Evolutionary conservation across 169 alveolate species (phyloP), one percentile per base, ranked within the genome.

Genomic region (Cyclospora cayetanensis): DNA sequence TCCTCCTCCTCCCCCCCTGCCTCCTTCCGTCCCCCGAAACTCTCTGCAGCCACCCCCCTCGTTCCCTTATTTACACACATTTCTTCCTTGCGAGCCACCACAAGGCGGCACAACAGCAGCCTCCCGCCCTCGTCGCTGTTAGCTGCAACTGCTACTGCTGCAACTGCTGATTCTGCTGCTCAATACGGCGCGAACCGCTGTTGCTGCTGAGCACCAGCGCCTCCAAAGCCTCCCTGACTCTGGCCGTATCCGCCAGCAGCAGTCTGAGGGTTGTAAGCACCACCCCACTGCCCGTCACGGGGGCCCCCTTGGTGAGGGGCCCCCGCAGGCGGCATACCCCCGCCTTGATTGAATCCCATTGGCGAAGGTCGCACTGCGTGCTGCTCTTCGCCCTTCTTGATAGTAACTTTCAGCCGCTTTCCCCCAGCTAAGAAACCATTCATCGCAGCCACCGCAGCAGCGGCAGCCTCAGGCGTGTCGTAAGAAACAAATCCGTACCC

Each of bases 401-500:
- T 93, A 9, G 97, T 77, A 37, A 97, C 98, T 93, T 96, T 96
- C 74, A 97, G 97, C 43, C 96, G 92, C 94, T 97, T 97, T 42
- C 96, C 96, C 60, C 95, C 91, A 35, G 97, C 97, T 53, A 95
- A 83, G 93, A 96, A 97, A 90, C 98, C 98, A 88, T 97, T 97
- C 97, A 97, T 97, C 55, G 95, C 94, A 42, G 95, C 95, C 46
- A 97, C 97, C 27, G 98, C 98, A 86, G 97, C 96, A 0, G 98
- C 97, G 15, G 98, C 98, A 39, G 97, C 90, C 70, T 95, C 97
- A 39, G 96, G 93, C 76, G 91, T 93, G 90, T 97, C 98, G 76
- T 96, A 97, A 0, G 98, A 96, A 50, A 97, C 98, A 93, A 97
- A 97, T 25, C 98, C 99, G 91, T 93, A 97, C 41, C 99, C 99